A percentile compares a stretch with the other conserved stretches of the same genome.
phyloP scores from a whole-genome alignment of 1,284 basidiomycete genomes.

The Pisolithus thermaeus region DNA sequence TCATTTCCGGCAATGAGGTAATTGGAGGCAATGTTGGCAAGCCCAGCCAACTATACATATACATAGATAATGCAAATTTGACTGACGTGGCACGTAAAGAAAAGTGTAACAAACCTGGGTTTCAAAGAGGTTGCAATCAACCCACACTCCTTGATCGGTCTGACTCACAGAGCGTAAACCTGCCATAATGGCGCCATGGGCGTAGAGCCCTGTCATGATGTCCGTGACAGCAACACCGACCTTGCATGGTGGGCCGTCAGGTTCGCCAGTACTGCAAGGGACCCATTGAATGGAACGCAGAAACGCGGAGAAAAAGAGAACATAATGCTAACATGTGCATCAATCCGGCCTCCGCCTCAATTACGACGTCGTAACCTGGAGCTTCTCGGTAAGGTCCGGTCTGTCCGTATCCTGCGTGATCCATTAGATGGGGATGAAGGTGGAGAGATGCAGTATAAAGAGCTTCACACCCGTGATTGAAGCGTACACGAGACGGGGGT shows the following conservation, averaged over 20 bases:
- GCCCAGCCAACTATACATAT: constrained; percentile 68
- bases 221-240: constrained; percentile 91
- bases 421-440: constrained; percentile 4
- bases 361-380: constrained; percentile 88
- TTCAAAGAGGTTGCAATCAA: constrained; percentile 88
- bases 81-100: constrained; percentile 9
- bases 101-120: constrained; percentile 52
- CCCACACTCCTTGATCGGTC: constrained; percentile 86
- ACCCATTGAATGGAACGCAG: constrained; percentile 6
- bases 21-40: constrained; percentile 92
- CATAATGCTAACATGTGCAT: constrained; percentile 78
- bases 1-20: constrained; percentile 87
- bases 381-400: constrained; percentile 82
- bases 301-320: constrained; percentile 3
- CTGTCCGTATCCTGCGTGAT: constrained; percentile 78
- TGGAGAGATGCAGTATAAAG: not conserved
- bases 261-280: constrained; percentile 74
- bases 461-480: constrained; percentile 72
- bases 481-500: constrained; percentile 82
- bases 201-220: constrained; percentile 89
- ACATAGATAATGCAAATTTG: not conserved
- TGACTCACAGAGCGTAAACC: constrained; percentile 76
- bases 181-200: constrained; percentile 91
- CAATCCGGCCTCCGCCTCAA: constrained; percentile 87
- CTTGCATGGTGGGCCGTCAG: constrained; percentile 83